Evolutionary conservation across 345 rosid species (phyloP), one percentile per base, ranked within the genome.

Genomic region (Adansonia digitata): DNA sequence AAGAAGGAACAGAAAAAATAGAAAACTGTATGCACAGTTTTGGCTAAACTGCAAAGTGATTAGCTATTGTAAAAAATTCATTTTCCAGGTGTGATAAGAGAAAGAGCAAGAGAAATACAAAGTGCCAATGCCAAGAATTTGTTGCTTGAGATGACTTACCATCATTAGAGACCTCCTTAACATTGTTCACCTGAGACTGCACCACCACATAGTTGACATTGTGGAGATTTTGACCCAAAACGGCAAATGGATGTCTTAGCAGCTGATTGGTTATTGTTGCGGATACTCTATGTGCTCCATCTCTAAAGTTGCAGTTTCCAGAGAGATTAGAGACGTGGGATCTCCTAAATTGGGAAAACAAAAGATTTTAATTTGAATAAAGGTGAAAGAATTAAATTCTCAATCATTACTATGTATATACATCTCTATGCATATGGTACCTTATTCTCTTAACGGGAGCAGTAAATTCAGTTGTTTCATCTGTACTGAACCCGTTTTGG

Each of bases 241-340:
- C 88, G 3, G 92, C 74, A 62, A 93, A 82, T 63, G 97, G 98
- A 76, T 87, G 81, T 78, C 93, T 86, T 39, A 67, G 79, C 73
- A 84, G 90, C 82, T 83, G 88, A 81, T 78, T 84, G 71, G 69
- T 49, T 52, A 72, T 27, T 40, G 86, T 79, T 75, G 81, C 78
- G 74, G 76, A 60, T 76, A 75, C 82, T 65, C 68, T 72, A 77
- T 90, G 97, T 71, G 87, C 78, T 82, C 90, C 87, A 68, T 86
- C 86, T 27, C 83, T 84, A 51, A 71, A 82, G 79, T 77, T 81
- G 76, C 72, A 83, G 55, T 71, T 77, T 83, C 81, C 84, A 73
- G 87, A 56, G 45, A 40, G 73, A 82, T 84, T 81, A 73, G 82
- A 80, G 80, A 88, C 78, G 75, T 94, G 97, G 75, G 84, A 78